These are phyloP conservation scores for Diaporthe capsici DNA, from an alignment of 2,329 filamentous ascomycete genomes.

Conservation along the genomic window DNA sequence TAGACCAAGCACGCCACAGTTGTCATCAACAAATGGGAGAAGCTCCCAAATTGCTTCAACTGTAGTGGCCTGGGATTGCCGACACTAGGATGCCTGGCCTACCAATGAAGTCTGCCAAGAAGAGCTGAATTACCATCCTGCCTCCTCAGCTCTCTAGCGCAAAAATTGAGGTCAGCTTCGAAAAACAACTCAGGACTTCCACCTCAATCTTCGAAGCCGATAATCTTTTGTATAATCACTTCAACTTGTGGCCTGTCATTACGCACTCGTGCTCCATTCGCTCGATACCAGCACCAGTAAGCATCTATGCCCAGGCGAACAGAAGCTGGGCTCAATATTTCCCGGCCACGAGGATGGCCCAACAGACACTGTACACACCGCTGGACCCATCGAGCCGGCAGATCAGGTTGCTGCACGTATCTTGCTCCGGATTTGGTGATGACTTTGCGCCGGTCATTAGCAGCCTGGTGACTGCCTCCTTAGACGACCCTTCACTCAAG, in stretches of 20 bases:
- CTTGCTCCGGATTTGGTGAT: not conserved
- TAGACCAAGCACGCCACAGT: not conserved
- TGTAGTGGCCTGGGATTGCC: no score
- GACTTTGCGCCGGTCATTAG: not conserved
- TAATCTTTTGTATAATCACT: not conserved
- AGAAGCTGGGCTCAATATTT: not conserved
- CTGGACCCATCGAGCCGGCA: not conserved
- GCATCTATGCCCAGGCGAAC: not conserved
- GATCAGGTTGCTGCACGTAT: slow-evolving; percentile 11
- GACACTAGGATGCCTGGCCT: not conserved
- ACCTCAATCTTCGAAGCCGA: not conserved
- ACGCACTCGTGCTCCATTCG: not conserved
- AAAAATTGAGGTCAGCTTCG: not conserved
- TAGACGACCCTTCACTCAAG: not conserved
- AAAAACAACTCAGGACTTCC: not conserved
- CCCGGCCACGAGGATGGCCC: not conserved
- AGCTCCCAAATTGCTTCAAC: not conserved
- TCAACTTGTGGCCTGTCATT: no score
- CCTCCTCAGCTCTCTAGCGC: not conserved
- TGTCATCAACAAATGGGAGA: not conserved
- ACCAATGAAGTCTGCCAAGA: slow-evolving; percentile 20
- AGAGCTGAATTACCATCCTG: slow-evolving; percentile 10
- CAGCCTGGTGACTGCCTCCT: not conserved
- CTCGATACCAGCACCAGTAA: no score
- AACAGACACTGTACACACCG: not conserved